phyloP scores from a whole-genome alignment of 2,329 filamentous ascomycete species.

The Calonectria ilicicola region DNA sequence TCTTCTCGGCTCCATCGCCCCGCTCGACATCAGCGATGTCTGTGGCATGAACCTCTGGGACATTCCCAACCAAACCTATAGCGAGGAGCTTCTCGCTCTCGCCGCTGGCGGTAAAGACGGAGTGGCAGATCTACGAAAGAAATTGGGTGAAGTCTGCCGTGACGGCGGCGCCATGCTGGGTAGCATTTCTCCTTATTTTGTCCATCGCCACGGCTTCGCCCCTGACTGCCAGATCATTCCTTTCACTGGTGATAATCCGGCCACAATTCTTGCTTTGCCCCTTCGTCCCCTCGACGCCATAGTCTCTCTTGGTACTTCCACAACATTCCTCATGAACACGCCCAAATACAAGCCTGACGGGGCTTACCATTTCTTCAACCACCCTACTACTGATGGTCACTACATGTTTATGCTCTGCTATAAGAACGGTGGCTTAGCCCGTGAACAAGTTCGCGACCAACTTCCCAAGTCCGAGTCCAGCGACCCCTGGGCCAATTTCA shows the following conservation, averaged over 20 bases:
- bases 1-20: slow-evolving; percentile 86
- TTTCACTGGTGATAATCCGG: slow-evolving; percentile 96
- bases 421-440: slow-evolving; percentile 95
- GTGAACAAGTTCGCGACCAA: slow-evolving; percentile 87
- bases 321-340: slow-evolving; percentile 97
- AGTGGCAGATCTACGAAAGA: slow-evolving; percentile 73
- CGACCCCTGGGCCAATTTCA: slow-evolving; percentile 83
- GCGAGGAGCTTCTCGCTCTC: slow-evolving; percentile 79
- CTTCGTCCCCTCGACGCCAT: slow-evolving; percentile 91
- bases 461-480: slow-evolving; percentile 68
- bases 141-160: slow-evolving; percentile 82
- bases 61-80: slow-evolving; percentile 79
- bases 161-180: slow-evolving; percentile 88
- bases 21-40: slow-evolving; percentile 93
- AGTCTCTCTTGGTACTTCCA: slow-evolving; percentile 93
- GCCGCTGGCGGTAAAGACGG: slow-evolving; percentile 75
- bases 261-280: slow-evolving; percentile 92
- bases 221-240: slow-evolving; percentile 81
- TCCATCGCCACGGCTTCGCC: slow-evolving; percentile 81
- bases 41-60: slow-evolving; percentile 99
- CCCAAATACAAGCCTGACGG: slow-evolving; percentile 91
- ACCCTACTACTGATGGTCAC: slow-evolving; percentile 87
- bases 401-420: slow-evolving; percentile 99
- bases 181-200: slow-evolving; percentile 81
- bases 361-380: slow-evolving; percentile 97